Percentiles rank a stretch among this genome's conserved stretches.
Evolutionary conservation across 2,329 filamentous ascomycete genomes (phyloP).

Genomic region (Diaporthe citri): DNA sequence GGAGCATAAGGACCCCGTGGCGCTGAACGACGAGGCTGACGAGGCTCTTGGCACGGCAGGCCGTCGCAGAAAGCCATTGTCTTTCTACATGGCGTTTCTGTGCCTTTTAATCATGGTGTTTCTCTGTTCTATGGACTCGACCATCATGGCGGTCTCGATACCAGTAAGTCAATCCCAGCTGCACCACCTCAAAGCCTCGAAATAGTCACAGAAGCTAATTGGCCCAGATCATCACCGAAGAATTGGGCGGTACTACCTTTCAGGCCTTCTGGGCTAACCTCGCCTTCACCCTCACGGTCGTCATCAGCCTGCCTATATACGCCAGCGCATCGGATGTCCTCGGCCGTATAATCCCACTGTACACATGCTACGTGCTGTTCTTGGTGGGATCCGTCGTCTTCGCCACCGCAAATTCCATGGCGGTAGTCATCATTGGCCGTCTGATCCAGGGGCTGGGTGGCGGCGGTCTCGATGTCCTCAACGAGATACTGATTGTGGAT

Average conservation of each 20-base stretch:
- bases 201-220: neutral
- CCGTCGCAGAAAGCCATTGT: conserved; percentile 16
- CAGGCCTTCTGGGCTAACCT: conserved; percentile 53
- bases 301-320: conserved; percentile 46
- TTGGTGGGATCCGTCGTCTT: conserved; percentile 51
- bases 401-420: conserved; percentile 46
- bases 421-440: conserved; percentile 45
- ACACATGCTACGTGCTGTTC: conserved; percentile 51
- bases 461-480: conserved; percentile 49
- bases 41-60: neutral
- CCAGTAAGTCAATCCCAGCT: conserved; percentile 3
- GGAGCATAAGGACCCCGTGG: neutral
- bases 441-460: conserved; percentile 48
- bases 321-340: conserved; percentile 48
- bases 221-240: conserved; percentile 1
- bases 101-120: conserved; percentile 29
- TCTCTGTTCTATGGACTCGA: conserved; percentile 29
- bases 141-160: conserved; percentile 30
- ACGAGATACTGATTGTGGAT: conserved; percentile 50
- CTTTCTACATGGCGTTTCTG: conserved; percentile 18
- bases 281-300: conserved; percentile 45
- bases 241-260: conserved; percentile 45
- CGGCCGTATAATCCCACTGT: conserved; percentile 49
- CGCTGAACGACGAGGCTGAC: neutral
- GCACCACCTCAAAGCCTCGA: neutral